These are phyloP conservation scores for Melampsora americana DNA, from an alignment of 1,284 basidiomycete genomes.

Conservation along the genomic window DNA sequence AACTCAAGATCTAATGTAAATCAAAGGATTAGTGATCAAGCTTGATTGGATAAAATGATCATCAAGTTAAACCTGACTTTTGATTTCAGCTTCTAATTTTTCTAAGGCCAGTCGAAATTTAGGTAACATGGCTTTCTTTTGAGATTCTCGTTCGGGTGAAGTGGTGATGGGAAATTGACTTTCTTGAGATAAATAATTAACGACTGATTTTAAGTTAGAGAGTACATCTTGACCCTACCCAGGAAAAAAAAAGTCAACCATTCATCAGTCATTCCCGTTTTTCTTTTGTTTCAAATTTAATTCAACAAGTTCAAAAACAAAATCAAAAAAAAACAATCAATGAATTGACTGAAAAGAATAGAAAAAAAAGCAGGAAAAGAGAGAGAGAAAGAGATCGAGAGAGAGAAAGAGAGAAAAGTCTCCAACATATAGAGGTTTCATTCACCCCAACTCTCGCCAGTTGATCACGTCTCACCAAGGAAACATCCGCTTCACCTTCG, in stretches of 20 bases:
- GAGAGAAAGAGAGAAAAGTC: not conserved
- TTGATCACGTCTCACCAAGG: constrained; percentile 36
- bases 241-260: constrained; percentile 1
- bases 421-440: not conserved
- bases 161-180: constrained; percentile 14
- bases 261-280: constrained; percentile 10
- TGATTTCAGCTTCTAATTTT: constrained; percentile 38
- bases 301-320: not conserved
- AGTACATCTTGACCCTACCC: constrained; percentile 38
- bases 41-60: not conserved
- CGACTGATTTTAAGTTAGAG: constrained; percentile 33
- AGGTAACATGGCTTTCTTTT: constrained; percentile 27
- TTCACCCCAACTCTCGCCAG: constrained; percentile 28
- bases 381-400: not conserved
- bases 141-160: constrained; percentile 12
- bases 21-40: not conserved
- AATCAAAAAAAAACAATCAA: no score
- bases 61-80: constrained; percentile 16
- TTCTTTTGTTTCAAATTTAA: not conserved
- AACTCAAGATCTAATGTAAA: constrained; percentile 22
- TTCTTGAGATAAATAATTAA: constrained; percentile 35
- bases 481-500: constrained; percentile 44
- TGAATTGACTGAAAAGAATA: not conserved
- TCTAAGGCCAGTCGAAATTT: constrained; percentile 23
- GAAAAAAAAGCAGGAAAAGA: not conserved